Base-by-base conservation (phyloP, 2,329 filamentous ascomycete species). In the Hypocreales sp. region DNA sequence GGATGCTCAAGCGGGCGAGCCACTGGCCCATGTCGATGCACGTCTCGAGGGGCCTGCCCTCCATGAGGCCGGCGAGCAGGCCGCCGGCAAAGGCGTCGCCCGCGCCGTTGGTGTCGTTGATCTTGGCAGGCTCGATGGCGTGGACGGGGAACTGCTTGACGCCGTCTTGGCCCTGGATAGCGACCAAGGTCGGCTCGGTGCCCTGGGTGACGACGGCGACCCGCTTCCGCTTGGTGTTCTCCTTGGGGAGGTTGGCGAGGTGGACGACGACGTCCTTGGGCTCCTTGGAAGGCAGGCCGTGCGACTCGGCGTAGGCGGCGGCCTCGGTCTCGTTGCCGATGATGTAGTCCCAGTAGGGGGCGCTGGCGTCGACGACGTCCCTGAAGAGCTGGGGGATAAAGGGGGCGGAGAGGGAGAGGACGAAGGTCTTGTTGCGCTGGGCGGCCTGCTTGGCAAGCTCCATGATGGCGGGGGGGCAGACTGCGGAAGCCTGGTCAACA, bases 361-460 rank as follows among this genome's bases (percentile, higher is more conserved):
- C 66, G 29, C 80, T 78, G 44, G 74, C 75, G 56, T 93, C 83
- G 25, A 98, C 72, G 39, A 74, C 79, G 26, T 94, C 86, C 67
- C 94, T 94, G 78, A 95, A 98, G 70, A 94, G 93, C 51, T 92
- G 79, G 21, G 79, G 64, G 47, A 98, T 93, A 66, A 98, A 98
- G 33, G 90, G 90, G 7, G 90, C 90, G 27, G 83, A 90, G 35
- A 98, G 72, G 41, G 84, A 92, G 42, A 98, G 74, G 44, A 86
- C 72, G 55, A 95, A 92, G 35, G 67, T 65, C 73, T 98, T 98
- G 69, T 95, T 78, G 55, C 82, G 74, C 38, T 67, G 61, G 21
- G 83, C 86, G 32, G 90, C 87, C 60, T 95, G 80, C 56, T 92
- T 77, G 40, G 79, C 87, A 26, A 98, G 69, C 39, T 84, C 82